Evolutionary conservation across 169 alveolate species (phyloP), one percentile per base, ranked within the genome.

Genomic region (Theileria orientalis): DNA sequence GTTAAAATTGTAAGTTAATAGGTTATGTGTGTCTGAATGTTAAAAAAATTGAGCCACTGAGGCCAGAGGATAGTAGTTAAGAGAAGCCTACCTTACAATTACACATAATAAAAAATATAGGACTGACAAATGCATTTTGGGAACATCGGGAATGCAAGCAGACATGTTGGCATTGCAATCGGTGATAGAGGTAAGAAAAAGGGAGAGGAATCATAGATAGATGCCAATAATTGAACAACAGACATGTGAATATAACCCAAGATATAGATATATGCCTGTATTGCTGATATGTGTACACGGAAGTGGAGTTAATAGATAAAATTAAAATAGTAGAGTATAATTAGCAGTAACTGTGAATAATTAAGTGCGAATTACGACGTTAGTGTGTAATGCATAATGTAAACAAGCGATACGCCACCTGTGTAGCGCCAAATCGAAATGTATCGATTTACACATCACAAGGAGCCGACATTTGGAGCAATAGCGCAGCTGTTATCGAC

Each of bases 141-240:
- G 97, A 23, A 88, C 98, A 27, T 88, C 97, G 41, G 98, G 99
- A 40, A 95, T 95, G 98, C 94, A 92, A 67, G 97, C 98, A 5
- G 99, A 96, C 77, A 91, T 92, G 69, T 89, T 83, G 72, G 94
- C 96, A 1, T 87, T 95, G 21, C 96, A 93, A 64, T 86, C 94
- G 46, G 70, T 76, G 61, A 64, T 92, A 47, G 67, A 76, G 71
- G 95, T 90, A 82, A 37, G 44, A 37, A 37, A 37, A 7, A 68
- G 60, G 19, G 27, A n/a, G 9, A 37, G 44, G 44, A 37, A 37
- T 37, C 44, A 7, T 9, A 37, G 44, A 37, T 32, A 9, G 27
- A 1, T 30, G n/a, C n/a, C n/a, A n/a, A n/a, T n/a, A n/a, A n/a
- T n/a, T n/a, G n/a, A n/a, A n/a, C n/a, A n/a, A n/a, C n/a, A 73